Percentiles rank a stretch among this genome's conserved stretches.
Evolutionary conservation across 257 asterid species (phyloP).

Genomic region (Haberlea rhodopensis): DNA sequence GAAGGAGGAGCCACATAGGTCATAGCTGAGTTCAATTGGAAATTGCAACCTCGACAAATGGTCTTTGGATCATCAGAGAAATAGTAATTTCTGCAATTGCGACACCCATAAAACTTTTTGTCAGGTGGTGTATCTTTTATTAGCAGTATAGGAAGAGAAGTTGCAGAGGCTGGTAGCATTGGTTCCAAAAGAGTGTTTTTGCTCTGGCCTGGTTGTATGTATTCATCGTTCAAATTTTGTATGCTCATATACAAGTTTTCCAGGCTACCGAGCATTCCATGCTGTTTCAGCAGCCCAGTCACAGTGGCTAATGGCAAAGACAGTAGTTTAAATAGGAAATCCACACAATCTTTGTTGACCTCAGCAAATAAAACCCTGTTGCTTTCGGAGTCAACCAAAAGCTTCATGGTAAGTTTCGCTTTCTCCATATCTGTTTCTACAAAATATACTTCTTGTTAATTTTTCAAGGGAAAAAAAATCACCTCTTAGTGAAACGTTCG

Average conservation of each 20-base stretch:
- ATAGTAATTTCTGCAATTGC: background rate
- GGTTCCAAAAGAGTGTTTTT: conserved; percentile 35
- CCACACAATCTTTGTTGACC: conserved; percentile 22
- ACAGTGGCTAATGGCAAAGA: conserved; percentile 23
- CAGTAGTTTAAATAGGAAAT: conserved; percentile 26
- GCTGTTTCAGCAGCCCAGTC: conserved; percentile 18
- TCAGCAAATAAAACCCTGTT: conserved; percentile 28
- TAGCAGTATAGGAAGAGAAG: conserved; percentile 22
- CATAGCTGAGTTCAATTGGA: accelerated
- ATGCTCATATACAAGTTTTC: conserved; percentile 33
- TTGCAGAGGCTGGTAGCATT: background rate
- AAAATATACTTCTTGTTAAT: no score
- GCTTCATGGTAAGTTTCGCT: conserved; percentile 26
- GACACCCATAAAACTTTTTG: conserved; percentile 13
- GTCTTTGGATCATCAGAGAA: no score
- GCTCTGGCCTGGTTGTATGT: conserved; percentile 16
- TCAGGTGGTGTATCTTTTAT: background rate
- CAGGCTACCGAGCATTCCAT: conserved; percentile 32
- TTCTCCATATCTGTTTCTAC: background rate
- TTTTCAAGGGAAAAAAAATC: no score
- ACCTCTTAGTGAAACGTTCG: no score
- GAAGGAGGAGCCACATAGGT: background rate
- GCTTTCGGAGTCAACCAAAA: conserved; percentile 24
- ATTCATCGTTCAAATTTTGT: conserved; percentile 24
- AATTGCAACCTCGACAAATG: background rate